phyloP scores from a whole-genome alignment of 2,329 filamentous ascomycete species.

The Claviceps pazoutovae region DNA sequence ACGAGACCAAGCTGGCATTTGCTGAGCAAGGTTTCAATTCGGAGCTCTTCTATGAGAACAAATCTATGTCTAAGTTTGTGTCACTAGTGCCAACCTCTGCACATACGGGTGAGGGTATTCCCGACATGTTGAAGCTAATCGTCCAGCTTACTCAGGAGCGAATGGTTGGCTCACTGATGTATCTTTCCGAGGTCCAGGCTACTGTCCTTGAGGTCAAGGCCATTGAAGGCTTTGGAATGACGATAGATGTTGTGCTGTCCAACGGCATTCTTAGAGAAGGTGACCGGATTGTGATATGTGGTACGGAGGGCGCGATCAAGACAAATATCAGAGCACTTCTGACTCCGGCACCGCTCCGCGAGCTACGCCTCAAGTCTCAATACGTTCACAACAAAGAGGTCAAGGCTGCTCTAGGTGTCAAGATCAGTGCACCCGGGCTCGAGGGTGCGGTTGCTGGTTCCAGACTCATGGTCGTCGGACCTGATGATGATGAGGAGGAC shows the following conservation, averaged over 20 bases:
- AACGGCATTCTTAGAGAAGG: constrained; percentile 93
- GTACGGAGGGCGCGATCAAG: constrained; percentile 88
- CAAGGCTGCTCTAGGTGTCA: constrained; percentile 95
- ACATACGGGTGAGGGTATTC: constrained; percentile 97
- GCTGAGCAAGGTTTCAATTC: constrained; percentile 96
- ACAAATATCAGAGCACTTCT: constrained; percentile 92
- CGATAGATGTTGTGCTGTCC: constrained; percentile 90
- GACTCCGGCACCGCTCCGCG: constrained; percentile 83
- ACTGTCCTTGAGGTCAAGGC: constrained; percentile 98
- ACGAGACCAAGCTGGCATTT: constrained; percentile 86
- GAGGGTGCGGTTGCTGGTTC: constrained; percentile 95
- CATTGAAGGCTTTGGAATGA: constrained; percentile 96
- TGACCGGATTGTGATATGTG: constrained; percentile 87
- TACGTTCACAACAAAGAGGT: constrained; percentile 99
- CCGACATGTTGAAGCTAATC: constrained; percentile 95
- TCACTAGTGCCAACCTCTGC: constrained; percentile 96
- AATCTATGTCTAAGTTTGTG: constrained; percentile 85
- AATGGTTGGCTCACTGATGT: constrained; percentile 96
- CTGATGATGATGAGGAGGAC: constrained; percentile 92
- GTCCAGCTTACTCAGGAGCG: constrained; percentile 86
- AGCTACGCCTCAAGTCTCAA: constrained; percentile 84
- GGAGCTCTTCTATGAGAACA: constrained; percentile 94
- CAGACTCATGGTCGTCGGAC: constrained; percentile 81
- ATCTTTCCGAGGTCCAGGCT: constrained; percentile 91
- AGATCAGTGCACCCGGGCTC: constrained; percentile 91